phyloP scores from a whole-genome alignment of 495 filamentous ascomycete species.

The Clavariopsis aquatica region DNA sequence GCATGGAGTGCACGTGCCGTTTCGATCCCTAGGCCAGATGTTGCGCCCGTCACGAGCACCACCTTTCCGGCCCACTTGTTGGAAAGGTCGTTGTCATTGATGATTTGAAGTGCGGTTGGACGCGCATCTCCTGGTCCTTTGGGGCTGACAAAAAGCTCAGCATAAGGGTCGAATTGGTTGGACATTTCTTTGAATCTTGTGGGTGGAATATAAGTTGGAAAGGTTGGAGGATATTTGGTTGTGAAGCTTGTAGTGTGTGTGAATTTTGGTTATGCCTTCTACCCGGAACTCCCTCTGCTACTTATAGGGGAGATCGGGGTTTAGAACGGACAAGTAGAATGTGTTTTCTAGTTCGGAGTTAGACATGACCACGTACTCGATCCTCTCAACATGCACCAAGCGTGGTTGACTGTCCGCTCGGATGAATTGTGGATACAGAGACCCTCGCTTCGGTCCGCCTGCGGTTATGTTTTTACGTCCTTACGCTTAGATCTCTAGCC shows the following conservation, averaged over 20 bases:
- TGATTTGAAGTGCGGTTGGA: slow-evolving; percentile 51
- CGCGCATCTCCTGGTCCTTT: slow-evolving; percentile 52
- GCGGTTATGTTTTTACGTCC: not conserved
- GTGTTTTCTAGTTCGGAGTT: no score
- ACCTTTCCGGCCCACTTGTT: slow-evolving; percentile 53
- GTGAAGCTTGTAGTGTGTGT: no score
- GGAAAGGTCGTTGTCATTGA: slow-evolving; percentile 48
- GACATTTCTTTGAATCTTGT: not conserved
- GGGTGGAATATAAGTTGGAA: not conserved
- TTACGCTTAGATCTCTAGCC: not conserved
- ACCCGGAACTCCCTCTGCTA: no score
- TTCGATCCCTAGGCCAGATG: slow-evolving; percentile 57
- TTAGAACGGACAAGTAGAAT: no score
- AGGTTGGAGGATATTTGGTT: not conserved
- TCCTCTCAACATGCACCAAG: no score
- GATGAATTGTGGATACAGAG: no score
- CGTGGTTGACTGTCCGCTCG: no score
- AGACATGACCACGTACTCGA: no score
- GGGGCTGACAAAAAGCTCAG: slow-evolving; percentile 9
- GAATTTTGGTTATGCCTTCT: no score
- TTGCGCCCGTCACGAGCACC: slow-evolving; percentile 71
- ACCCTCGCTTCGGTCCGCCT: not conserved
- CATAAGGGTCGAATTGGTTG: slow-evolving; percentile 11
- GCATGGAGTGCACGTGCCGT: slow-evolving; percentile 51
- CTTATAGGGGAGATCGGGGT: no score